Evolutionary conservation across 2,329 filamentous ascomycete species (phyloP).

Genomic region (Aspergillus quadricinctus): DNA sequence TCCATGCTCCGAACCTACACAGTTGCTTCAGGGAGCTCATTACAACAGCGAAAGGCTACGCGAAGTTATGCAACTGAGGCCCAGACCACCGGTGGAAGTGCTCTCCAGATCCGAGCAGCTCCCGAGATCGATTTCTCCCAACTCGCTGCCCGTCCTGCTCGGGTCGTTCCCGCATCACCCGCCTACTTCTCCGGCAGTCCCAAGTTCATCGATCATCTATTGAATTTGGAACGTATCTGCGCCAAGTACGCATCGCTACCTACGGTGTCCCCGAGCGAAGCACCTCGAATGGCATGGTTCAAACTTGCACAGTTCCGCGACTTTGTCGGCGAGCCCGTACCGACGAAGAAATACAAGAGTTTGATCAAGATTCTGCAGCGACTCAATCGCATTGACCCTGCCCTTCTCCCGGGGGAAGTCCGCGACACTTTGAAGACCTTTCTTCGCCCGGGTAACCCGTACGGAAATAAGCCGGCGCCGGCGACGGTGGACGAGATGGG

Average conservation of each 20-base stretch:
- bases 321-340: slow-evolving; percentile 66
- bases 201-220: slow-evolving; percentile 77
- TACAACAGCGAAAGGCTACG: slow-evolving; percentile 14
- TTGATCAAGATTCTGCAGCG: slow-evolving; percentile 72
- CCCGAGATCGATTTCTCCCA: slow-evolving; percentile 31
- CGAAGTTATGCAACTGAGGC: slow-evolving; percentile 28
- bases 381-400: slow-evolving; percentile 79
- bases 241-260: slow-evolving; percentile 72
- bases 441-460: slow-evolving; percentile 69
- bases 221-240: slow-evolving; percentile 67
- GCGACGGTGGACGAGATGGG: slow-evolving; percentile 70
- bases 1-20: slow-evolving; percentile 40
- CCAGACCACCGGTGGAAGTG: slow-evolving; percentile 11
- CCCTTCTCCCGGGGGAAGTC: slow-evolving; percentile 68
- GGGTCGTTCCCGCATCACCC: slow-evolving; percentile 75
- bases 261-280: slow-evolving; percentile 59
- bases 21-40: slow-evolving; percentile 10
- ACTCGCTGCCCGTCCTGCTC: slow-evolving; percentile 50
- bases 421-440: slow-evolving; percentile 62
- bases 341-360: slow-evolving; percentile 71
- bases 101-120: slow-evolving; percentile 9
- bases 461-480: slow-evolving; percentile 58
- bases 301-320: slow-evolving; percentile 71
- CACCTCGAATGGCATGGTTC: slow-evolving; percentile 74
- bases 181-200: slow-evolving; percentile 94